phyloP scores from a whole-genome alignment of 73 alveolate species.

The Stentor roeselii region DNA sequence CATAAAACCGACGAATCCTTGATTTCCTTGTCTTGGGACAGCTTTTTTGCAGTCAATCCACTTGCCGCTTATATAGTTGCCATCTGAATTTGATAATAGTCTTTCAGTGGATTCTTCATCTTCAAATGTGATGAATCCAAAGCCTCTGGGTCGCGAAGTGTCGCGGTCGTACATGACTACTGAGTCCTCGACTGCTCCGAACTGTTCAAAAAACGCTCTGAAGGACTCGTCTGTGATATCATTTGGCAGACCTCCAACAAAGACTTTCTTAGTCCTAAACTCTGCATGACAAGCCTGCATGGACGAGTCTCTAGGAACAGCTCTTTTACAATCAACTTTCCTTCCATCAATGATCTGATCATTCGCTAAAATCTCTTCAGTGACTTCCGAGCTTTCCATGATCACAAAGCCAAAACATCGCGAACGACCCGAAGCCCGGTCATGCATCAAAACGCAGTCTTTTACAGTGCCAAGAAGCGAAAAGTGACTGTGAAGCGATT shows the following conservation, averaged over 20 bases:
- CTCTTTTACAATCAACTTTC: slow-evolving; percentile 41
- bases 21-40: slow-evolving; percentile 33
- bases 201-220: slow-evolving; percentile 28
- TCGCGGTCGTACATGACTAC: slow-evolving; percentile 39
- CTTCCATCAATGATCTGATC: slow-evolving; percentile 37
- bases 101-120: slow-evolving; percentile 27
- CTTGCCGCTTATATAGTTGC: slow-evolving; percentile 27
- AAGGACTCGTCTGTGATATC: slow-evolving; percentile 4
- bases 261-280: slow-evolving; percentile 28
- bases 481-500: too few relatives aligned
- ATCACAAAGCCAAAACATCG: slow-evolving; percentile 52
- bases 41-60: slow-evolving; percentile 51
- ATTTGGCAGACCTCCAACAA: slow-evolving; percentile 44
- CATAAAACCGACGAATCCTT: too few relatives aligned
- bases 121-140: slow-evolving; percentile 42
- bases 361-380: neutral
- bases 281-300: neutral
- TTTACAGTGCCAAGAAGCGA: slow-evolving; percentile 24
- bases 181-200: slow-evolving; percentile 35
- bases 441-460: slow-evolving; percentile 39
- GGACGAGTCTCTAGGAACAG: slow-evolving; percentile 39
- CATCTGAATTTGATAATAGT: slow-evolving; percentile 23
- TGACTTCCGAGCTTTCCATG: neutral
- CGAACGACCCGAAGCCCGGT: slow-evolving; percentile 25
- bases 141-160: slow-evolving; percentile 44